Conservation (phyloP, 257 asterid genomes). For the Ilex aquifolium region DNA sequence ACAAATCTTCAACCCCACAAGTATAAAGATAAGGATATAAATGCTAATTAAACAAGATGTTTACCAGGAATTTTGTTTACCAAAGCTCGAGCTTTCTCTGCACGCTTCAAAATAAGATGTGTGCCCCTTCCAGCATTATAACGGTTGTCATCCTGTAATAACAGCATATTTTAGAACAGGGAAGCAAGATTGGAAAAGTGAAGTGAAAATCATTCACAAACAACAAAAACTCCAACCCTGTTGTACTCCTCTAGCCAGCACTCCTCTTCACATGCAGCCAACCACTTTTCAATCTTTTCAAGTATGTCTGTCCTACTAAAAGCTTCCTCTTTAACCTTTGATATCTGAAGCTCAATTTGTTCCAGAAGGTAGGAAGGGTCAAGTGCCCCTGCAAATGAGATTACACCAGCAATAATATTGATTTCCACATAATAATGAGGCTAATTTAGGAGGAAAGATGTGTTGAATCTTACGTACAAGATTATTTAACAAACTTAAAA, state of each 20-base stretch:
- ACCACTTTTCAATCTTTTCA: slow-evolving; percentile 86
- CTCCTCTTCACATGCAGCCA: slow-evolving; percentile 85
- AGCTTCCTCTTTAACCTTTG: slow-evolving; percentile 69
- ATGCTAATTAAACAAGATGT: neutral
- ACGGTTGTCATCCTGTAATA: slow-evolving; percentile 76
- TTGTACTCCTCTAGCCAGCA: slow-evolving; percentile 94
- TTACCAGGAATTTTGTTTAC: slow-evolving; percentile 89
- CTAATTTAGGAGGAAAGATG: neutral
- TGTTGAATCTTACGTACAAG: neutral
- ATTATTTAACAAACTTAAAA: too few relatives aligned
- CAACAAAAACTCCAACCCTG: slow-evolving; percentile 50
- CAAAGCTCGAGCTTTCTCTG: slow-evolving; percentile 89
- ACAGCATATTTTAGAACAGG: neutral
- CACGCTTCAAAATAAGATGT: slow-evolving; percentile 80
- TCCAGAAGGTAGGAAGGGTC: slow-evolving; percentile 62
- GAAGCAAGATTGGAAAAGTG: neutral
- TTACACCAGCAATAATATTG: too few relatives aligned
- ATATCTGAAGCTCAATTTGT: slow-evolving; percentile 60
- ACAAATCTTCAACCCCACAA: too few relatives aligned
- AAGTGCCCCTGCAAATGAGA: slow-evolving; percentile 42
- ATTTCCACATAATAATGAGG: neutral
- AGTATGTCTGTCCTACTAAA: slow-evolving; percentile 76
- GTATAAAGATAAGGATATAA: too few relatives aligned
- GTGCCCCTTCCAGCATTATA: slow-evolving; percentile 90
- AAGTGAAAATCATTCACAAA: slow-evolving; percentile 8